A percentile compares a stretch with the other conserved stretches of the same genome.
phyloP scores from a whole-genome alignment of 2,329 filamentous ascomycete genomes.

The Plectosphaerella cucumerina region DNA sequence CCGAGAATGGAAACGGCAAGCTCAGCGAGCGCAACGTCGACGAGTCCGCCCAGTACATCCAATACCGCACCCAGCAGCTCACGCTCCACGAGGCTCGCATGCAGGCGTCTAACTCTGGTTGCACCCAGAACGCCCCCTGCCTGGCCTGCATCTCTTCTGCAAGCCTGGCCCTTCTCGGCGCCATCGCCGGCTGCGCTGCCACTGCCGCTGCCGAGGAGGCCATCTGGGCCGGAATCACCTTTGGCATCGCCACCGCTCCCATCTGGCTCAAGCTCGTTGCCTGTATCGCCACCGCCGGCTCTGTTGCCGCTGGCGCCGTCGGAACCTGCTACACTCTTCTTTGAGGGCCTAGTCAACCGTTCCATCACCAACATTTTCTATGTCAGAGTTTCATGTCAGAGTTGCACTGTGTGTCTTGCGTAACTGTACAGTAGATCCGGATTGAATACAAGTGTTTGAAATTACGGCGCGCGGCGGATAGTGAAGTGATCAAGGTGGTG shows the following conservation, averaged over 20 bases:
- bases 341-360: background rate
- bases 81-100: background rate
- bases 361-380: too few relatives aligned
- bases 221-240: background rate
- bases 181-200: background rate
- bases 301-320: background rate
- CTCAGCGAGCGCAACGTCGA: background rate
- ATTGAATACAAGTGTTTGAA: too few relatives aligned
- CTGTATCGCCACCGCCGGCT: background rate
- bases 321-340: background rate
- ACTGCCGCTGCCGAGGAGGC: background rate
- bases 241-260: background rate
- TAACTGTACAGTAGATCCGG: too few relatives aligned
- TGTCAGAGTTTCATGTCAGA: too few relatives aligned
- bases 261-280: background rate
- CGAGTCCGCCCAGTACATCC: background rate
- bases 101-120: background rate
- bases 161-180: background rate
- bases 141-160: background rate
- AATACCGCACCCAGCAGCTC: background rate
- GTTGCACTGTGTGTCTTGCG: too few relatives aligned
- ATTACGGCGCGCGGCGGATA: too few relatives aligned
- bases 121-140: background rate
- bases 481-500: too few relatives aligned
- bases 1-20: background rate